These are phyloP conservation scores for Xerocomus nothofagi DNA, from an alignment of 1,284 basidiomycete species.

Conservation along the genomic window DNA sequence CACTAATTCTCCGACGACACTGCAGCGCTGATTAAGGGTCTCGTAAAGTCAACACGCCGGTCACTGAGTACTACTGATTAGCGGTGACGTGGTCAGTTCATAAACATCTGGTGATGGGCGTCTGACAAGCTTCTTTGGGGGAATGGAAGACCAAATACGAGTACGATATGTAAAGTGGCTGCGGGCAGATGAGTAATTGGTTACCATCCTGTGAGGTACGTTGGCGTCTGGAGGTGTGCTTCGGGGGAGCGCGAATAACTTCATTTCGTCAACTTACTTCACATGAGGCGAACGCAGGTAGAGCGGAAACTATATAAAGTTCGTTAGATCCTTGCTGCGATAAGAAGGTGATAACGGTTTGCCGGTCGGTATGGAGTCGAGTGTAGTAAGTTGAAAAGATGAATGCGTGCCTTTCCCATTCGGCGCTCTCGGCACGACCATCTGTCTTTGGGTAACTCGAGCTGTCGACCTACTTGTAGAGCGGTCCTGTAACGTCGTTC, in stretches of 20 bases:
- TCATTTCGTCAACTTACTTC: slow-evolving; percentile 30
- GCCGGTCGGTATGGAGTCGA: not conserved
- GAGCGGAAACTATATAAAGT: slow-evolving; percentile 28
- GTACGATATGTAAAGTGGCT: slow-evolving; percentile 8
- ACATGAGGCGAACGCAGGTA: slow-evolving; percentile 20
- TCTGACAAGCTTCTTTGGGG: not conserved
- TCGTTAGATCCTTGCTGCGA: slow-evolving; percentile 17
- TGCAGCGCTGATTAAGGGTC: not conserved
- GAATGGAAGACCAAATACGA: slow-evolving; percentile 3
- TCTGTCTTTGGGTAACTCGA: too few relatives aligned
- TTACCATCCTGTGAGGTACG: slow-evolving; percentile 25
- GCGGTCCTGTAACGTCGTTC: too few relatives aligned
- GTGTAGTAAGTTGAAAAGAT: not conserved
- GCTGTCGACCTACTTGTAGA: too few relatives aligned
- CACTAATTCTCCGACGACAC: not conserved
- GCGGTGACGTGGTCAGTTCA: not conserved
- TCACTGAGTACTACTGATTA: not conserved
- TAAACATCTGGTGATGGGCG: not conserved
- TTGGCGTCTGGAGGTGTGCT: slow-evolving; percentile 14
- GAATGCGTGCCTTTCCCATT: slow-evolving; percentile 1
- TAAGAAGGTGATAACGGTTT: slow-evolving; percentile 26
- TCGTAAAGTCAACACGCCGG: not conserved
- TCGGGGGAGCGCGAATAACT: slow-evolving; percentile 18
- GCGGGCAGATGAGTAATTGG: slow-evolving; percentile 26
- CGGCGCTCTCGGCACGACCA: not conserved